Evolutionary conservation across 768 basidiomycete species (phyloP).

Genomic region (Lactarius hatsudake): DNA sequence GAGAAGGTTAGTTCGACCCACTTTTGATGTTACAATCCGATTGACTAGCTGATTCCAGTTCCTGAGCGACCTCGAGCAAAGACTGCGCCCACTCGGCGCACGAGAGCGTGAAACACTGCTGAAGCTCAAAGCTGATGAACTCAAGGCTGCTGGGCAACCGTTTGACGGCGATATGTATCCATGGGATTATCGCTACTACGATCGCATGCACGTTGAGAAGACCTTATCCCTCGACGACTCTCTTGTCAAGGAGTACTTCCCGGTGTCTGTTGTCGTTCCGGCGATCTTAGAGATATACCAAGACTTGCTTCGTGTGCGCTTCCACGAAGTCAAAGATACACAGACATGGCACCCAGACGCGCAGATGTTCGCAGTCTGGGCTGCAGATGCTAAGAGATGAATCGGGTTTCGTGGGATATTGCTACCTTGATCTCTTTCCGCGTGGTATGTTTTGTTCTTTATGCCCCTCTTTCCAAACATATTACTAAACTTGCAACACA

Average conservation of each 20-base stretch:
- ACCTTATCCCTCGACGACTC: constrained; percentile 70
- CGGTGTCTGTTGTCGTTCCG: constrained; percentile 78
- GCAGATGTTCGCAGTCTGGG: constrained; percentile 84
- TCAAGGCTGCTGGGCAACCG: constrained; percentile 52
- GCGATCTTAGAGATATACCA: constrained; percentile 83
- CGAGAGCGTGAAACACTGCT: constrained; percentile 68
- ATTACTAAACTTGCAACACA: not conserved
- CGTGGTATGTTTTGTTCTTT: constrained; percentile 48
- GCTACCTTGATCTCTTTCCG: constrained; percentile 86
- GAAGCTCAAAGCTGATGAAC: constrained; percentile 72
- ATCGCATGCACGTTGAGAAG: constrained; percentile 63
- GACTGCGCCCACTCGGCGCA: constrained; percentile 67
- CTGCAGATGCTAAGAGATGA: constrained; percentile 67
- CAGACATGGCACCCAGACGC: constrained; percentile 88
- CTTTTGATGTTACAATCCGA: not conserved
- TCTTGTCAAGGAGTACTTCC: constrained; percentile 86
- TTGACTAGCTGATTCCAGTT: constrained; percentile 46
- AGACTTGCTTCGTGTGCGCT: constrained; percentile 71
- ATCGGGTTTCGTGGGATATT: constrained; percentile 76
- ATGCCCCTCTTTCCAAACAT: not conserved
- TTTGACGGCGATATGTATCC: constrained; percentile 74
- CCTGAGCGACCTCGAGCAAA: constrained; percentile 69
- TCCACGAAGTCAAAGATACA: constrained; percentile 48
- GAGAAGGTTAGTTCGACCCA: constrained; percentile 44
- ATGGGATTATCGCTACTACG: constrained; percentile 84